phyloP scores from a whole-genome alignment of 2,329 filamentous ascomycete genomes.

The Phoma sp. region DNA sequence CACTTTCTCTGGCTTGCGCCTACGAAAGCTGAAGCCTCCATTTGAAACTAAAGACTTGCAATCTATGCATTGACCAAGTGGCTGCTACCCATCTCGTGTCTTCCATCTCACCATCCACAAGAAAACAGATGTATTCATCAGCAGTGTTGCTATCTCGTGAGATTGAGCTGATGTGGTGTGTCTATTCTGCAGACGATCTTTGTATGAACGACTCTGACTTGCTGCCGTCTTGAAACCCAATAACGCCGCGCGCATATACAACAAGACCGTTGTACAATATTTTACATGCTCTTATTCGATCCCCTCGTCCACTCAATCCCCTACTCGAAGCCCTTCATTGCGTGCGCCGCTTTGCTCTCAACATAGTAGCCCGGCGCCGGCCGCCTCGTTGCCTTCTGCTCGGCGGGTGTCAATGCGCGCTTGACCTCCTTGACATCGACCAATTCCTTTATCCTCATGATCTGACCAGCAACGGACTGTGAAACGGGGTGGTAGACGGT shows the following conservation, averaged over 20 bases:
- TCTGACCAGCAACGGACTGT: conserved; percentile 82
- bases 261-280: background rate
- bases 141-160: too few relatives aligned
- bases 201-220: background rate
- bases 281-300: background rate
- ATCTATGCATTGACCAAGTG: too few relatives aligned
- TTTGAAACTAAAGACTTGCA: too few relatives aligned
- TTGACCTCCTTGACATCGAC: conserved; percentile 82
- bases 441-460: conserved; percentile 93
- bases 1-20: too few relatives aligned
- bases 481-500: conserved; percentile 89
- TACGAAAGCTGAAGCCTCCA: too few relatives aligned
- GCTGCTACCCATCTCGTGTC: too few relatives aligned
- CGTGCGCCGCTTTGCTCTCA: conserved; percentile 59
- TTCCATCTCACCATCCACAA: too few relatives aligned
- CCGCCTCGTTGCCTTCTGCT: conserved; percentile 73
- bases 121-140: too few relatives aligned
- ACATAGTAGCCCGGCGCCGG: conserved; percentile 83
- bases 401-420: conserved; percentile 63
- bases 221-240: background rate
- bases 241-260: background rate
- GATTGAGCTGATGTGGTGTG: too few relatives aligned
- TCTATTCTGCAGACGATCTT: too few relatives aligned
- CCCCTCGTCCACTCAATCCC: background rate
- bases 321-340: conserved; percentile 24